Conservation (phyloP, 371 early-diverging fungal genomes). For the Mortierella sp. region DNA sequence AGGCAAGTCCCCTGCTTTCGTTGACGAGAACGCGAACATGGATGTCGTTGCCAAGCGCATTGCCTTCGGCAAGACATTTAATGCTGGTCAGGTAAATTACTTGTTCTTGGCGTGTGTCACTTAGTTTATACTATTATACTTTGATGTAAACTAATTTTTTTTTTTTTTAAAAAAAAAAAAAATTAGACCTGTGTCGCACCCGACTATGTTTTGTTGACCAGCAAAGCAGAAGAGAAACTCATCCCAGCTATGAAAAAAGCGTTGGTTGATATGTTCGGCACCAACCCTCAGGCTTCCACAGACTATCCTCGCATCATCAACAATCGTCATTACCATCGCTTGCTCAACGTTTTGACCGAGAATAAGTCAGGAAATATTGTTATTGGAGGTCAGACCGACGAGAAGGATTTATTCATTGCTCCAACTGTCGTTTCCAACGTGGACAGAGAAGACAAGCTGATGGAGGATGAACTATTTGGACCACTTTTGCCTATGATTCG, state of each 20-base stretch:
- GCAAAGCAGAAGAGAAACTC: constrained; percentile 63
- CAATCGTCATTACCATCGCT: constrained; percentile 78
- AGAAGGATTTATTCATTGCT: constrained; percentile 72
- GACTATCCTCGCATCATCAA: constrained; percentile 81
- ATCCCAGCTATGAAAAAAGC: constrained; percentile 65
- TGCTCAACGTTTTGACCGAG: constrained; percentile 67
- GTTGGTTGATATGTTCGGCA: constrained; percentile 64
- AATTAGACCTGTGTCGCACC: constrained; percentile 86
- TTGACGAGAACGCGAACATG: constrained; percentile 77
- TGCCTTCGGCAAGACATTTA: constrained; percentile 86
- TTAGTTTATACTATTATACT: neutral
- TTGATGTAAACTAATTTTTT: neutral
- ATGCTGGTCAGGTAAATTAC: constrained; percentile 82
- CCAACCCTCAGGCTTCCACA: constrained; percentile 63
- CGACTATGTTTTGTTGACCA: constrained; percentile 85
- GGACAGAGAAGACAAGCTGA: constrained; percentile 64
- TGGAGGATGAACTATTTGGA: constrained; percentile 87
- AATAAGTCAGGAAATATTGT: constrained; percentile 65
- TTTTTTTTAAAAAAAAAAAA: neutral
- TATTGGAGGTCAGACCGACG: constrained; percentile 68
- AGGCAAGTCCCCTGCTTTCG: constrained; percentile 87
- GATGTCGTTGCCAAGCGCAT: constrained; percentile 79
- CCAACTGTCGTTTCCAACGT: constrained; percentile 75
- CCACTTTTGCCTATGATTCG: constrained; percentile 90
- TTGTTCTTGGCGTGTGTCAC: neutral